A percentile compares a stretch with the other conserved stretches of the same genome.
Conservation (phyloP, 2,329 filamentous ascomycete genomes). For the Cercospora brassicicola region DNA sequence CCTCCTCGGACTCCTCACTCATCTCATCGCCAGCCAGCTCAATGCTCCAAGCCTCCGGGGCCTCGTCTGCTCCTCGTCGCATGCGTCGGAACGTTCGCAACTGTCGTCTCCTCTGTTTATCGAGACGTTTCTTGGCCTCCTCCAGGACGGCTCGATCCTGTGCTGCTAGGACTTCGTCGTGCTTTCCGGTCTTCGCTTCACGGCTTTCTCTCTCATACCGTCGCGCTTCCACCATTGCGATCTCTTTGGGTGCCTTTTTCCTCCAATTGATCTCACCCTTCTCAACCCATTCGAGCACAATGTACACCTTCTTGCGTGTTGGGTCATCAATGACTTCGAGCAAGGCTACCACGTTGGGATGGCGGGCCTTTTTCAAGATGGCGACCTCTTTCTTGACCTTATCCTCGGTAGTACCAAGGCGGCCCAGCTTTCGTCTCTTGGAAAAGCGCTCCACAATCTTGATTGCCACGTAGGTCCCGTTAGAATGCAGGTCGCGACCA, state of each 20-base stretch:
- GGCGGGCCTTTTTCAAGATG: constrained; percentile 95
- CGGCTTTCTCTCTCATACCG: constrained; percentile 68
- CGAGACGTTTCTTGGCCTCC: constrained; percentile 58
- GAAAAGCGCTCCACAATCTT: constrained; percentile 98
- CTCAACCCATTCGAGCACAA: constrained; percentile 93
- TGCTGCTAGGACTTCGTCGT: constrained; percentile 44
- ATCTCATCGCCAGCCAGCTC: constrained; percentile 68
- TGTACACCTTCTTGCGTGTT: constrained; percentile 94
- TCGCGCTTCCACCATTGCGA: constrained; percentile 78
- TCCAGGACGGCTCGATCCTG: constrained; percentile 49
- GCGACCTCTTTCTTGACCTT: constrained; percentile 95
- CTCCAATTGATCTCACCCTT: constrained; percentile 93
- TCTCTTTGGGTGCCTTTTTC: constrained; percentile 79
- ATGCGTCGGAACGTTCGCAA: constrained; percentile 38
- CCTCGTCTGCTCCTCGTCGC: constrained; percentile 34
- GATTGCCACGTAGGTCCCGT: constrained; percentile 80
- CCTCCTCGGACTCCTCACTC: constrained; percentile 44
- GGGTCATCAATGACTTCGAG: constrained; percentile 98
- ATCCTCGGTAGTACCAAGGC: constrained; percentile 67
- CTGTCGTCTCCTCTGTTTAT: constrained; percentile 44
- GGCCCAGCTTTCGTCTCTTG: constrained; percentile 86
- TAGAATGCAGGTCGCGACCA: constrained; percentile 71
- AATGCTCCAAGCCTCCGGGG: constrained; percentile 75
- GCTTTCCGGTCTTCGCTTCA: constrained; percentile 48
- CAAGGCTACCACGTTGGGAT: constrained; percentile 93